A percentile compares a stretch with the other conserved stretches of the same genome.
Conservation (phyloP, 805 yeast species). For the Candida sithepensis region DNA sequence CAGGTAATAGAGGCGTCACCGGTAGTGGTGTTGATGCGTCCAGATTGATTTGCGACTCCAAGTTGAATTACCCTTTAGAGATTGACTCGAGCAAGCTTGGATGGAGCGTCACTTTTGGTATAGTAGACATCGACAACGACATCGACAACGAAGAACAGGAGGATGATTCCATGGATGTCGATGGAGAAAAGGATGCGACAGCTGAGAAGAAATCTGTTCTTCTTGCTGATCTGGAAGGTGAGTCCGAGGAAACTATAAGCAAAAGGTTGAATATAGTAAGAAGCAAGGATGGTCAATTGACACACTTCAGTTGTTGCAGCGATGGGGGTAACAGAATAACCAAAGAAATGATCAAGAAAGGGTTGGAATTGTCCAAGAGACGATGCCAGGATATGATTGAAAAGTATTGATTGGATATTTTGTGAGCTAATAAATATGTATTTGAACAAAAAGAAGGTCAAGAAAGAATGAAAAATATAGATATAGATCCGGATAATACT, state of each 20-base stretch:
- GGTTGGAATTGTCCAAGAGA: constrained; percentile 43
- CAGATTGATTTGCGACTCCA: constrained; percentile 55
- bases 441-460: not conserved
- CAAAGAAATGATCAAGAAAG: constrained; percentile 41
- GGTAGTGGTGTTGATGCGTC: constrained; percentile 29
- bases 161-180: constrained; percentile 5
- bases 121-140: constrained; percentile 42
- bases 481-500: not conserved
- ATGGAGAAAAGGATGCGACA: constrained; percentile 26
- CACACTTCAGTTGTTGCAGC: constrained; percentile 46
- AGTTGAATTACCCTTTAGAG: constrained; percentile 34
- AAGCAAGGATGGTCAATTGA: constrained; percentile 30
- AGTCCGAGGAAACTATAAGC: constrained; percentile 69
- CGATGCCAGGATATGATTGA: constrained; percentile 40
- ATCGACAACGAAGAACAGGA: constrained; percentile 22
- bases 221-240: constrained; percentile 78
- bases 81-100: constrained; percentile 39
- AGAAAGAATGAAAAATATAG: not conserved
- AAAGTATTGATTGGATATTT: constrained; percentile 1
- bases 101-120: constrained; percentile 56
- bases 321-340: constrained; percentile 45
- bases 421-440: not conserved
- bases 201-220: constrained; percentile 34
- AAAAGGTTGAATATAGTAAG: constrained; percentile 50
- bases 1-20: constrained; percentile 36